Base-by-base conservation (phyloP, 306 rosid species). In the Lupinus albus region DNA sequence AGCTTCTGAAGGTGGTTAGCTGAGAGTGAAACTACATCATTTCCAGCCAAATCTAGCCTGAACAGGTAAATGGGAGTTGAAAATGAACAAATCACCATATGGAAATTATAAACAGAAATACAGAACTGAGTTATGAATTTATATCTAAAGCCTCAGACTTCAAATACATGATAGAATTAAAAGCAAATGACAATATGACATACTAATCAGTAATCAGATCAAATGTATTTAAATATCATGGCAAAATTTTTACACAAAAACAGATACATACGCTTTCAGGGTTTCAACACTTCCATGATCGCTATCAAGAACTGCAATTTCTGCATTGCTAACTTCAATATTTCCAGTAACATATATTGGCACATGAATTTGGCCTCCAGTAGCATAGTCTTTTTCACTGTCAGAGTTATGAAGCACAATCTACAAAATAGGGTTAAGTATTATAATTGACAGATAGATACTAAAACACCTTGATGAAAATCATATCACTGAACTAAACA, bases 1-100 rank as follows among this genome's bases (percentile, higher is more conserved):
- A 91, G 72, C 80, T 91, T 94, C 80, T 91, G 99, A 64, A 91
- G 87, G 84, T 94, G 99, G 87, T 91, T 94, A 45, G 99, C 97
- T 36, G 96, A 84, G 77, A 91, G 75, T 41, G 84, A 85, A 51
- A 87, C 78, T 28, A 58, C 71, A 75, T 68, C 83, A 61, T 80
- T 83, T 67, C 95, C 92, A 76, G 85, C 82, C 76, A 94, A 78
- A 82, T 94, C 91, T 58, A 94, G 63, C 82, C 99, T 94, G 90
- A 54, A 79, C 52, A 70, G 48, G 46, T 14, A 16, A 62, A 42
- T 47, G 50, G 28, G 18, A 50, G 20, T 70, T 57, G 33, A 80
- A 65, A 75, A 73, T 48, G 61, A 64, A 64, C 18, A 61, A 64
- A 71, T 61, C 20, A 67, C 17, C 38, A 57, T 46, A 67, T 7